Conservation (phyloP, 2,329 filamentous ascomycete genomes). For the Aspergillus quadrilineatus region DNA sequence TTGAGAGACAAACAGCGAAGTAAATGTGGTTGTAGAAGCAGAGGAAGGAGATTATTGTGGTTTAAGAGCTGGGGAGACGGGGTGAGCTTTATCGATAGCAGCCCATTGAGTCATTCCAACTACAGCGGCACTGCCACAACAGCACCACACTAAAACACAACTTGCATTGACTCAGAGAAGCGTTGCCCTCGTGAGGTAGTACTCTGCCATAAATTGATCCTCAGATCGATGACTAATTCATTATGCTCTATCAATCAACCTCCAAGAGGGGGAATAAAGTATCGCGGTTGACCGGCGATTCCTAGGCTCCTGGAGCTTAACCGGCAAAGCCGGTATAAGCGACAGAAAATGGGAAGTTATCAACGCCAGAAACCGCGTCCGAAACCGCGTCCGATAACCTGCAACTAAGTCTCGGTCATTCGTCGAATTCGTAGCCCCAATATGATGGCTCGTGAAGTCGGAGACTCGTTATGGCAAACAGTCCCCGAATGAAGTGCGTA, state of each 20-base stretch:
- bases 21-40: conserved; percentile 8
- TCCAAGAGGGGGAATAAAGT: background rate
- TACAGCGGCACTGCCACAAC: background rate
- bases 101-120: conserved; percentile 18
- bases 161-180: background rate
- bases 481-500: conserved; percentile 4
- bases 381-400: background rate
- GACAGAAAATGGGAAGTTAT: background rate
- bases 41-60: background rate
- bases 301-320: background rate
- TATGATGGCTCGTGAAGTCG: conserved; percentile 11
- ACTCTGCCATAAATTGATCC: background rate
- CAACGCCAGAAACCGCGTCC: background rate
- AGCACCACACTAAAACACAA: background rate
- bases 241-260: background rate
- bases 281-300: background rate
- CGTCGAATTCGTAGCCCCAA: conserved; percentile 13
- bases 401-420: conserved; percentile 2
- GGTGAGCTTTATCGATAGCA: conserved; percentile 36
- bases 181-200: background rate
- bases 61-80: background rate
- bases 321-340: background rate
- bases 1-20: background rate
- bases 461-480: conserved; percentile 5
- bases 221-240: background rate